Base-by-base conservation (phyloP, 169 alveolate species). In the Eimeria praecox region DNA sequence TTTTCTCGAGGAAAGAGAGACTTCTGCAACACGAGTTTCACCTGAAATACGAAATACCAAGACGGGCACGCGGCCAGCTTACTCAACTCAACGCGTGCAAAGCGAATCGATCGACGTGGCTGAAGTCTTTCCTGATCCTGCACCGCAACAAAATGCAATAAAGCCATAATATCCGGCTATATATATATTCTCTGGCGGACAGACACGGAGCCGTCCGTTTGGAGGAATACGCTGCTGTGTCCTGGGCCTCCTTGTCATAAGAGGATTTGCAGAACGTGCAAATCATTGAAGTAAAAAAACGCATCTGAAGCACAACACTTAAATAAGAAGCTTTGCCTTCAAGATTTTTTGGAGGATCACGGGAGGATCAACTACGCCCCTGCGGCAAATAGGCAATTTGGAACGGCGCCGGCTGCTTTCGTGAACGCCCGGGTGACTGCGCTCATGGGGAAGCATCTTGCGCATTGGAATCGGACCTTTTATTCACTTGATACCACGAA, bases 361-460 rank as follows among this genome's bases (percentile, higher is more conserved):
- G 14, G 42, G 75, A 33, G 71, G 90, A 82, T 27, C 73, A 33
- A 8, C 52, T 52, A 38, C 54, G 33, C 49, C 38, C 18, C 24
- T 27, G 86, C 62, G 75, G 75, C 49, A 35, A 27, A n/a, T 10
- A n/a, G 90, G 82, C 92, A 59, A 20, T 62, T 3, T 16, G 38
- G 64, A 59, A 59, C 22, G 30, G 42, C 38, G 38, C 22, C 66
- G 59, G 54, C 56, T 38, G 80, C 92, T 46, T 35, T 54, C 30
- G 42, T 35, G 6, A 16, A 27, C 14, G 77, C 49, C 35, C 10
- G 56, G 24, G 77, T 85, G 75, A 35, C 52, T 18, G 66, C 92
- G 80, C 92, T 59, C 77, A 86, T 86, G 80, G 92, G n/a, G 92
- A 38, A 14, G 12, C 62, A 30, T 35, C 92, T 35, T 30, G 64